Conservation (phyloP, 2,329 filamentous ascomycete genomes). For the Aureobasidium sp. region DNA sequence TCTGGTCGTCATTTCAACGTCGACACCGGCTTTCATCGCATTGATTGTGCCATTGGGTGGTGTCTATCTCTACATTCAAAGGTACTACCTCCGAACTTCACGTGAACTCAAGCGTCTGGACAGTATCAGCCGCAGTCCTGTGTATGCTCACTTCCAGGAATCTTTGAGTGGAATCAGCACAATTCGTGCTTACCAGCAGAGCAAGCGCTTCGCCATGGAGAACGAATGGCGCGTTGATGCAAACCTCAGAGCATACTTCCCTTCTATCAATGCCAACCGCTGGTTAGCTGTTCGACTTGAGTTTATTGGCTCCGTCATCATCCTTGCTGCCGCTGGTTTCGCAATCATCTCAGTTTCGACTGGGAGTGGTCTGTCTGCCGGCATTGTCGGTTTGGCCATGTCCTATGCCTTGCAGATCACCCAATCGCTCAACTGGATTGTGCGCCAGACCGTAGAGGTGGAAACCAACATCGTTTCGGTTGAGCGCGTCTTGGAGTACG, state of each 20-base stretch:
- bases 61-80: constrained; percentile 87
- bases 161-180: constrained; percentile 89
- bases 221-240: constrained; percentile 97
- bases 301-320: constrained; percentile 91
- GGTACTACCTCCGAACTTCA: constrained; percentile 93
- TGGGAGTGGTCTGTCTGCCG: constrained; percentile 57
- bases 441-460: constrained; percentile 97
- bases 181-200: constrained; percentile 88
- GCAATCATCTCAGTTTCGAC: constrained; percentile 71
- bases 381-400: constrained; percentile 87
- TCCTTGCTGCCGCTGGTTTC: constrained; percentile 76
- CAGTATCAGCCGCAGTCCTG: constrained; percentile 89
- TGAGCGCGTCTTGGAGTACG: constrained; percentile 94
- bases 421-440: constrained; percentile 96
- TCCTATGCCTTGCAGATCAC: constrained; percentile 97
- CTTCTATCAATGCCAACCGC: constrained; percentile 80
- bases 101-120: constrained; percentile 94
- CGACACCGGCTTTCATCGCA: constrained; percentile 72
- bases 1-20: constrained; percentile 71
- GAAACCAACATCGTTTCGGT: constrained; percentile 99
- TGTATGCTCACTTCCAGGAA: constrained; percentile 98
- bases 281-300: constrained; percentile 94
- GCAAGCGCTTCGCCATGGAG: constrained; percentile 78
- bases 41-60: constrained; percentile 73
- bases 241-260: constrained; percentile 90